Conservation (phyloP, 2,329 filamentous ascomycete genomes). For the Talaromyces sp. region DNA sequence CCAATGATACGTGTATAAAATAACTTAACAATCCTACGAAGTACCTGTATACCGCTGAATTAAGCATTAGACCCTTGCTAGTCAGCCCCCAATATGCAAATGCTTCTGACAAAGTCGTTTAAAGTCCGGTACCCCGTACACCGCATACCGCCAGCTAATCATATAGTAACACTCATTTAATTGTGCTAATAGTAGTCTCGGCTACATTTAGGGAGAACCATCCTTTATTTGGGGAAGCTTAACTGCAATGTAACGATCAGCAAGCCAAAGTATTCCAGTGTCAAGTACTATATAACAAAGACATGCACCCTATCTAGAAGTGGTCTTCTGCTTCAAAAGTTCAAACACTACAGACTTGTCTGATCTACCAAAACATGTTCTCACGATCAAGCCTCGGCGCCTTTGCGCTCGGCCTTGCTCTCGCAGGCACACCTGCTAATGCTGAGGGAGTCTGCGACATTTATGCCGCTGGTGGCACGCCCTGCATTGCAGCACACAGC, state of each 20-base stretch:
- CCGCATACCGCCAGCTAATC: not conserved
- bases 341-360: not conserved
- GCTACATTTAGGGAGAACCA: not conserved
- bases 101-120: not conserved
- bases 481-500: conserved; percentile 9
- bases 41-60: not conserved
- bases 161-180: not conserved
- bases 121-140: not conserved
- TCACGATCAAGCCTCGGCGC: not conserved
- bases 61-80: not conserved
- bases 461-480: conserved; percentile 6
- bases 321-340: not conserved
- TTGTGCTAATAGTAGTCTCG: not conserved
- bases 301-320: not conserved
- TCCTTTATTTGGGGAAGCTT: not conserved
- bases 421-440: conserved; percentile 15
- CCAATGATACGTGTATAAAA: not conserved
- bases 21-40: not conserved
- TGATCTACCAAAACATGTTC: not conserved
- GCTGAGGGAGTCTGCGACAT: conserved; percentile 26
- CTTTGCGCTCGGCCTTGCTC: conserved; percentile 16
- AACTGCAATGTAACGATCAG: not conserved
- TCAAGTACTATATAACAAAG: not conserved
- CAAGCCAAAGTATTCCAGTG: not conserved
- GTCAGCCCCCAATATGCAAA: not conserved